Evolutionary conservation across 257 asterid species (phyloP), one percentile per base, ranked within the genome.

Genomic region (Apocynum venetum): DNA sequence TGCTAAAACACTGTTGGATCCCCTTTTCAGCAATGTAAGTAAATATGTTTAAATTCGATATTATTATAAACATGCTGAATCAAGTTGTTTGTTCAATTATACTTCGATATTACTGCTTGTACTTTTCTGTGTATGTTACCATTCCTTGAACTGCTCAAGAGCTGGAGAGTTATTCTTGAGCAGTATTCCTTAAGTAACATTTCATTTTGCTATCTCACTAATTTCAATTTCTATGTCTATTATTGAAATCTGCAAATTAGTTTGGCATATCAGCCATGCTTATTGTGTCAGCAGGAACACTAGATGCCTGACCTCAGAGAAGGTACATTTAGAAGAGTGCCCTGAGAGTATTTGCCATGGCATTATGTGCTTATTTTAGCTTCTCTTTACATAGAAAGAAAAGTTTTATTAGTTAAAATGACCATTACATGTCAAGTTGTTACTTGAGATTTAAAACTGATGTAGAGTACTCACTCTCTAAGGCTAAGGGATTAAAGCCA

Each of bases 1-100:
- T 83, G 98, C 96, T 41, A 91, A 87, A 74, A 4, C 89, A 49
- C 89, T 91, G 35, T 79, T 95, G 89, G 96, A 91, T 87, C 97
- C 98, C 41, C 86, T 90, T 36, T 95, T 95, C 85, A 85, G 48
- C 78, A 88, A 91, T 84, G 98, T 93, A 88, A 85, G 96, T 78
- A 76, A 40, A 31, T 64, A 40, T 53, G 11, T 65, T 51, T 3
- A 31, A 38, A 35, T 41, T 56, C 8, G 52, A 38, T 51, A 52
- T 48, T 8, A 9, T 47, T 25, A 6, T 53, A 41, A 56, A 43
- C 1, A 1, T 60, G 9, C 48, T 65, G 36, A 72, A 66, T 40
- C 40, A 17, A 40, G 46, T 17, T n/a, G 56, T n/a, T 59, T 0
- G 61, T 49, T 25, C 20, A 48, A 43, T 35, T 8, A 46, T 48